Evolutionary conservation across 495 filamentous ascomycete species (phyloP).

Genomic region (Penicillium crystallinum): DNA sequence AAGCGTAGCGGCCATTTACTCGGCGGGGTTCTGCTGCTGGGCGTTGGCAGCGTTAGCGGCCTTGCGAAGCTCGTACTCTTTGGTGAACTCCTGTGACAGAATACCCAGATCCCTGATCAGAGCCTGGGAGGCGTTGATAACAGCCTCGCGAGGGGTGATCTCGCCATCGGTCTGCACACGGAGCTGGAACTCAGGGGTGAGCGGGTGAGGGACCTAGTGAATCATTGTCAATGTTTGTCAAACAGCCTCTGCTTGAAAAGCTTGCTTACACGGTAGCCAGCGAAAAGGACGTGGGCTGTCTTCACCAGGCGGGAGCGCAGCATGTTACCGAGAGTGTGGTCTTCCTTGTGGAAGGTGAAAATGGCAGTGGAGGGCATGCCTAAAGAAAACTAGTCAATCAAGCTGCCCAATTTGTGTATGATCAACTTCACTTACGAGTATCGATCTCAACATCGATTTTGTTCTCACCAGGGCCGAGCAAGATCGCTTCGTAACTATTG

Average conservation of each 20-base stretch:
- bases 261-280: conserved; percentile 74
- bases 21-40: conserved; percentile 33
- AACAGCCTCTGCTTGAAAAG: neutral
- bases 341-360: conserved; percentile 94
- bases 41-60: conserved; percentile 61
- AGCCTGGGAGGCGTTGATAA: conserved; percentile 71
- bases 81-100: conserved; percentile 82
- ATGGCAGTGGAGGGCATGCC: conserved; percentile 77
- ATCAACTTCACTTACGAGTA: conserved; percentile 59
- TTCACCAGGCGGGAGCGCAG: conserved; percentile 75
- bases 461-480: conserved; percentile 80
- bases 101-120: conserved; percentile 71
- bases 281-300: conserved; percentile 72
- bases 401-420: neutral
- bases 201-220: conserved; percentile 70
- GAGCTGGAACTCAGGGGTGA: conserved; percentile 78
- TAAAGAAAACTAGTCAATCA: conserved; percentile 28
- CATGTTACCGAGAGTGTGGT: conserved; percentile 92
- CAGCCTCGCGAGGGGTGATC: conserved; percentile 77
- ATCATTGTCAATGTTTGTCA: neutral
- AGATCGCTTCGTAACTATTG: conserved; percentile 81
- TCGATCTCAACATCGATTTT: conserved; percentile 84
- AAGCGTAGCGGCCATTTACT: conserved; percentile 19
- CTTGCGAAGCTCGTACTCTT: conserved; percentile 90
- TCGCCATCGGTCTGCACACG: conserved; percentile 90